These are phyloP conservation scores for Chloroidium sp. DNA, from an alignment of 163 green algal species.

Conservation along the genomic window DNA sequence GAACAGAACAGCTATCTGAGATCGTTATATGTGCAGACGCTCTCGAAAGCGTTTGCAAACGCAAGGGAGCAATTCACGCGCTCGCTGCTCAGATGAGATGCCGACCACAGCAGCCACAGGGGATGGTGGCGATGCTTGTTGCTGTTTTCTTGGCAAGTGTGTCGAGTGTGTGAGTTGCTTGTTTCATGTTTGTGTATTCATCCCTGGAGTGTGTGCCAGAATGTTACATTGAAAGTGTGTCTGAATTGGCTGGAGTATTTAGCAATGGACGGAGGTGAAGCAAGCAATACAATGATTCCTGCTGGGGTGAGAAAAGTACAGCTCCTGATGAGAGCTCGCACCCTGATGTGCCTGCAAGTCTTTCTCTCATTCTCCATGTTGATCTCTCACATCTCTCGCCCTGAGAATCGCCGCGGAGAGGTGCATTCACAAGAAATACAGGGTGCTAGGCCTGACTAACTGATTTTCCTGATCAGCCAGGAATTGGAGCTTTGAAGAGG, in stretches of 20 bases:
- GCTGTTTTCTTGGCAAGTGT: background rate
- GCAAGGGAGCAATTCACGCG: slow-evolving; percentile 80
- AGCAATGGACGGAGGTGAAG: background rate
- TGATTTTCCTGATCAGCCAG: too few species aligned
- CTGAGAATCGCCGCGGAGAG: too few species aligned
- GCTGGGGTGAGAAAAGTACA: too few species aligned
- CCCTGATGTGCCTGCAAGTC: too few species aligned
- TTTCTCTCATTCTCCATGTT: too few species aligned
- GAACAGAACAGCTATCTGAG: too few species aligned
- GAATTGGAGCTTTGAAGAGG: too few species aligned
- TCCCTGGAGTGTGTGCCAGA: background rate
- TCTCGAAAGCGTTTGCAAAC: slow-evolving; percentile 72
- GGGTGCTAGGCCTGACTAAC: too few species aligned
- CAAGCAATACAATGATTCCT: too few species aligned
- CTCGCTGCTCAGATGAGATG: slow-evolving; percentile 67
- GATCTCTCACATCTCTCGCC: too few species aligned
- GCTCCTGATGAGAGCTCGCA: too few species aligned
- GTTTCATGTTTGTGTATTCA: background rate
- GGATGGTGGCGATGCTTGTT: background rate
- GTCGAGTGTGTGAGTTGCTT: background rate
- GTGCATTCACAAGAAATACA: too few species aligned
- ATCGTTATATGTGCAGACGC: slow-evolving; percentile 44
- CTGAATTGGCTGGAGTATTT: background rate
- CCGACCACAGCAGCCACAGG: background rate
- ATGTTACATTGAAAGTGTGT: background rate